Evolutionary conservation across 306 rosid genomes (phyloP), one percentile per base, ranked within the genome.

Genomic region (Dalbergia cultrata): DNA sequence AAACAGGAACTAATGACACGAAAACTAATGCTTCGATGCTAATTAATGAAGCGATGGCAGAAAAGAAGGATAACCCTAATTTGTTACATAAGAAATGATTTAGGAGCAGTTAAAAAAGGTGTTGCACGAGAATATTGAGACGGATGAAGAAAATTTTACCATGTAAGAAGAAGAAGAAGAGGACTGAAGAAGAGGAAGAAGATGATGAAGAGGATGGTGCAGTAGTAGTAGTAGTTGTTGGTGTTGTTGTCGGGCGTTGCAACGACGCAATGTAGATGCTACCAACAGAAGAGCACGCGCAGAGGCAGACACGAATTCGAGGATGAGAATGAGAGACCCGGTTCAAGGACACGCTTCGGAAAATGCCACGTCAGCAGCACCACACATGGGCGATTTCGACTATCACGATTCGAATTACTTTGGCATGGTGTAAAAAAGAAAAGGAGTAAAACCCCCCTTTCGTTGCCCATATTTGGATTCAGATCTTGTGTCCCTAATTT

Each of bases 51-150:
- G 49, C 10, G 49, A 43, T 7, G 49, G 49, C 11, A 10, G 49
- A 6, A 43, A 41, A 72, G 54, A 14, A 58, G 31, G 4, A 22
- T 12, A 76, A 52, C 81, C 81, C 81, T 63, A 76, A 49, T 49
- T 63, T 26, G 60, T 43, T 47, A 4, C 52, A 34, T n/a, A 33
- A 63, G 68, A 64, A 3, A 63, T 44, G 47, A 53, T 53, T 49
- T 13, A 37, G n/a, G 14, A 65, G 37, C 22, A 9, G 63, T 34
- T 8, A n/a, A 7, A 44, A 18, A 8, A 12, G 69, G 45, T 22
- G 34, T 44, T 22, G 31, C 5, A 7, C 1, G 49, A 63, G 47
- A 62, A 75, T 1, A 53, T 12, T 31, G 52, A 75, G 54, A n/a
- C 1, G 16, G 62, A 0, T 49, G 64, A 66, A 65, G 31, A 41